These are phyloP conservation scores for Tylopilus sp. DNA, from an alignment of 1,284 basidiomycete genomes.

Conservation along the genomic window DNA sequence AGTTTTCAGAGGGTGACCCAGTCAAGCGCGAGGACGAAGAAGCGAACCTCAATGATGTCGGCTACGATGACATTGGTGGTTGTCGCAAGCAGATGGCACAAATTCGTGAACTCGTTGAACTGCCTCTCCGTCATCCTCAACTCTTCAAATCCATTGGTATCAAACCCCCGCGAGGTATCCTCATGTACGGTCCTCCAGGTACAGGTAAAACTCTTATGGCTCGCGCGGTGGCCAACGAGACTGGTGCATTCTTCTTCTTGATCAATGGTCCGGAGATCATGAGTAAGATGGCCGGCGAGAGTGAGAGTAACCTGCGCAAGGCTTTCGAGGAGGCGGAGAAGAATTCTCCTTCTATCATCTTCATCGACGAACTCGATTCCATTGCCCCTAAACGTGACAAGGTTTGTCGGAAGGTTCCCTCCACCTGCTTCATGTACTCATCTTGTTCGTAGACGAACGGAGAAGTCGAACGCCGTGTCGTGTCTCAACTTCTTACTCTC, in stretches of 20 bases:
- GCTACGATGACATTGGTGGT: conserved; percentile 99
- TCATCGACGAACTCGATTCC: conserved; percentile 99
- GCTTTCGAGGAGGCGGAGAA: conserved; percentile 99
- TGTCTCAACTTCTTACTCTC: conserved; percentile 94
- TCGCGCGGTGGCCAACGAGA: conserved; percentile 98
- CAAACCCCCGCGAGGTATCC: conserved; percentile 97
- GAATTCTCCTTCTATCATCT: conserved; percentile 99
- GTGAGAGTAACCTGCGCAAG: conserved; percentile 94
- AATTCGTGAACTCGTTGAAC: conserved; percentile 97
- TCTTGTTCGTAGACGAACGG: conserved; percentile 76
- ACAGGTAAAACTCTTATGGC: conserved; percentile 99
- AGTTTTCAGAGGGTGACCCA: conserved; percentile 83
- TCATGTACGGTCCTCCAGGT: conserved; percentile 95
- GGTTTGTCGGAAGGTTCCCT: conserved; percentile 29
- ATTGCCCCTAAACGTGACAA: conserved; percentile 99
- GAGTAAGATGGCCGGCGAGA: conserved; percentile 99
- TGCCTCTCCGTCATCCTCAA: conserved; percentile 97
- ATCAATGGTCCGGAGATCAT: conserved; percentile 99
- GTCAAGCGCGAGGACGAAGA: conserved; percentile 99
- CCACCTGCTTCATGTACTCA: conserved; percentile 14
- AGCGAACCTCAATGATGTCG: conserved; percentile 93
- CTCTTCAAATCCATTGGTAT: conserved; percentile 99
- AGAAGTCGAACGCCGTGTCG: conserved; percentile 98
- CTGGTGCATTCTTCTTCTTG: conserved; percentile 99
- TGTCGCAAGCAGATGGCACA: conserved; percentile 99